These are phyloP conservation scores for Acacia pycnantha DNA, from an alignment of 331 rosid species.

Conservation along the genomic window DNA sequence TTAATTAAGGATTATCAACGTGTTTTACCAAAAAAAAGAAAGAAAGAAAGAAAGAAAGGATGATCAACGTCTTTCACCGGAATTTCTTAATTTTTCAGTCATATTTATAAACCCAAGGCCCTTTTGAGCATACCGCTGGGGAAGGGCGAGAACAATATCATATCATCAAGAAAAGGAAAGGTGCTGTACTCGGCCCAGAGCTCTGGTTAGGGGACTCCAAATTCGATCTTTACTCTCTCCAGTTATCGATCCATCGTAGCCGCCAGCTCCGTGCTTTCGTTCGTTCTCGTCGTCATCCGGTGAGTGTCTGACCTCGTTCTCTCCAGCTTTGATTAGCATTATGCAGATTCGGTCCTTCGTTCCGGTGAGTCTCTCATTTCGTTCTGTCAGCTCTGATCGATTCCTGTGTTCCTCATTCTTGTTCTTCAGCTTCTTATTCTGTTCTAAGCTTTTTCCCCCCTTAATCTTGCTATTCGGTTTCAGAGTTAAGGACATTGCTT, in stretches of 20 bases:
- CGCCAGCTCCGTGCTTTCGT: background rate
- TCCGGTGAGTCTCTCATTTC: background rate
- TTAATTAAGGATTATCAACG: too few relatives aligned
- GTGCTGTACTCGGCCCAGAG: background rate
- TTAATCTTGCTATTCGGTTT: background rate
- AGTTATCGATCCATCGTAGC: too few relatives aligned
- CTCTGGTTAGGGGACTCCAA: background rate
- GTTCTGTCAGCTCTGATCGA: background rate
- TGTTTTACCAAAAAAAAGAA: too few relatives aligned
- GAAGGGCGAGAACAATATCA: background rate
- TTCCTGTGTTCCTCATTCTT: background rate
- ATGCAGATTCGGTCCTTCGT: background rate
- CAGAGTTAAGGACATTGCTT: background rate
- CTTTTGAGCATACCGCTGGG: too few relatives aligned
- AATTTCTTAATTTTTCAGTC: too few relatives aligned
- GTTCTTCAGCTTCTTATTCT: background rate
- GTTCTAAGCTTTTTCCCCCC: too few relatives aligned
- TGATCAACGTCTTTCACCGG: too few relatives aligned
- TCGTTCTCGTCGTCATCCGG: too few relatives aligned
- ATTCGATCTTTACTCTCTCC: background rate
- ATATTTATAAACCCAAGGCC: too few relatives aligned
- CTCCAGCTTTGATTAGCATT: background rate
- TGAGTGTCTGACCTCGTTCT: background rate
- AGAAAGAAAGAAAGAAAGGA: too few relatives aligned
- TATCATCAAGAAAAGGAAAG: background rate